Evolutionary conservation across 495 filamentous ascomycete genomes (phyloP), one percentile per base, ranked within the genome.

Genomic region (Daldinia bambusicola): DNA sequence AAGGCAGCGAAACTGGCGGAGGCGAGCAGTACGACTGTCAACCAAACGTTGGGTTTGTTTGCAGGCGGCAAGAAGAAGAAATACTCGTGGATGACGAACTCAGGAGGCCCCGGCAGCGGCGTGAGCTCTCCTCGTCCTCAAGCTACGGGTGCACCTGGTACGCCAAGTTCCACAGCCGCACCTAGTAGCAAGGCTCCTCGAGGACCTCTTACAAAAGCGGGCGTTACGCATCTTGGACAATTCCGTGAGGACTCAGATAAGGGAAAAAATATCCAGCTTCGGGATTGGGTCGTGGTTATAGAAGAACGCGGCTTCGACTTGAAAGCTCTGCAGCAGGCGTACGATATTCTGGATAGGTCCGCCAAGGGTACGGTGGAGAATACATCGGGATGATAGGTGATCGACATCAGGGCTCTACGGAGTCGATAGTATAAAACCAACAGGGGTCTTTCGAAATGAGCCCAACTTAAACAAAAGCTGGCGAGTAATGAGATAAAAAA

Each of bases 271-370:
- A 86, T 93, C n/a, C 89, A 93, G 77, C 79, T 92, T 55, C 79
- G 91, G 22, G 91, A 93, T 78, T 89, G 87, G 86, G 74, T 92
- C 7, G 77, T 80, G 7, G 89, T 85, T 10, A 81, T 93, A 32
- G 90, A 92, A 72, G 78, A 82, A 37, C 88, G 90, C 69, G 86
- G 87, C 4, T 81, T 79, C 69, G 87, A 89, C 55, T 74, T 75
- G 43, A 84, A 77, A 74, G 84, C 85, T 1, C 60, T 91, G 7
- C 85, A 89, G 66, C 78, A 80, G 61, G 83, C 84, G 3, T 89
- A 89, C 70, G 65, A 79, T 43, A 80, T 76, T 61, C 72, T 90
- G 66, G 89, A 89, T 64, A 60, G 61, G 50, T 80, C 82, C 4
- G 43, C 48, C 20, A 76, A 71, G 34, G 20, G 22, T 12, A 52